Evolutionary conservation across 106 monocot species (phyloP), one percentile per base, ranked within the genome.

Genomic region (Allium cepa): DNA sequence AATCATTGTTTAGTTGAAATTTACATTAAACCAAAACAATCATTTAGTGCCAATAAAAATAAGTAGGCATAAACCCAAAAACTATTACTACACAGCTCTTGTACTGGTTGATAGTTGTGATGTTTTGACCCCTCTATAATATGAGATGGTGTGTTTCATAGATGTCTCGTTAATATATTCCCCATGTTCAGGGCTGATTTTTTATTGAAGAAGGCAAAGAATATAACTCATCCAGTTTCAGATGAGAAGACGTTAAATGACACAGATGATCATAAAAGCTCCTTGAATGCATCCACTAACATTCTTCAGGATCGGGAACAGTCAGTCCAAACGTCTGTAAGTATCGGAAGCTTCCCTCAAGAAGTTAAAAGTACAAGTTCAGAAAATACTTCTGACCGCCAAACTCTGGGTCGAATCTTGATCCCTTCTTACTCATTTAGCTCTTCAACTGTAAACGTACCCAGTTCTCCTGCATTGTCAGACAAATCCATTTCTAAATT

Each of bases 201-300:
- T 79, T 87, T 87, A 50, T 55, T 99, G 51, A 90, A 80, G 69
- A 87, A 83, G 90, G 87, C 85, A 60, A 99, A 99, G 71, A 75
- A 83, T 10, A 78, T 93, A 13, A 71, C 80, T 73, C 60, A 60
- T 79, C 50, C 49, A 73, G 56, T 71, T 62, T 46, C 71, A 53
- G 83, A 87, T 69, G 90, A 81, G 56, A 85, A 79, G 68, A 73
- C 51, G 36, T 46, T 86, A 47, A 76, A 83, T 75, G 87, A 83
- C 51, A 73, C 27, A 46, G 80, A 92, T 75, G 86, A 92, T 64
- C 79, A 75, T 71, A 69, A 75, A 52, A 88, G 88, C 68, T 78
- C 78, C n/a, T 79, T 80, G 63, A 70, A 82, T 73, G 74, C 82
- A 12, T 71, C 75, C 56, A 75, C 84, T 61, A 86, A 77, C 70